A percentile compares a stretch with the other conserved stretches of the same genome.
phyloP scores from a whole-genome alignment of 352 stramenopile species.

The Phytopythium vexans region DNA sequence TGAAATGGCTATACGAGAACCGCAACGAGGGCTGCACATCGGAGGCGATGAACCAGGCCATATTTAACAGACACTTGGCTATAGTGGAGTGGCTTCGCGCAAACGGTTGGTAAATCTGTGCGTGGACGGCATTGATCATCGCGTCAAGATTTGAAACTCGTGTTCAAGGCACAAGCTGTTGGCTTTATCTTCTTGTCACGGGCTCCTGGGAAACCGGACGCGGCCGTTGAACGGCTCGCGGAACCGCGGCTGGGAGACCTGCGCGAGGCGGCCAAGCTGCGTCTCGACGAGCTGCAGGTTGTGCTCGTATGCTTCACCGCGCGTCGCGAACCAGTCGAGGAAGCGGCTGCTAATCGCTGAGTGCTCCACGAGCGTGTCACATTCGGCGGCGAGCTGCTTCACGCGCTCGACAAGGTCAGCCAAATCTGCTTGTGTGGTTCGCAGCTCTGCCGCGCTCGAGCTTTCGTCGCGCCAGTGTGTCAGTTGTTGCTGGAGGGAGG shows the following conservation, averaged over 20 bases:
- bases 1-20: no score
- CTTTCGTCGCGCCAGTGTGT: not conserved
- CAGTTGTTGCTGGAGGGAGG: not conserved
- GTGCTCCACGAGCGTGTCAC: constrained; percentile 35
- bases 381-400: constrained; percentile 9
- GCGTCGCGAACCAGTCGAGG: constrained; percentile 67
- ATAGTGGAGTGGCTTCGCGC: no score
- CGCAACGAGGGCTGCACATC: no score
- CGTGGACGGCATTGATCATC: no score
- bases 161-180: not conserved
- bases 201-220: constrained; percentile 35
- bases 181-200: constrained; percentile 1
- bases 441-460: not conserved
- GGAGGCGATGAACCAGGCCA: no score
- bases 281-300: constrained; percentile 67
- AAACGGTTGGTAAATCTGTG: no score
- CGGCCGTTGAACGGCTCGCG: constrained; percentile 47
- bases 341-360: constrained; percentile 58
- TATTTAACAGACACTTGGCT: no score
- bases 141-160: no score
- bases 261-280: constrained; percentile 47
- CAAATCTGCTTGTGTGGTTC: constrained; percentile 5
- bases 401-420: constrained; percentile 5
- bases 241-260: constrained; percentile 25
- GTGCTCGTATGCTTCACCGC: constrained; percentile 70